phyloP scores from a whole-genome alignment of 495 filamentous ascomycete species.

The Neurospora sp. region DNA sequence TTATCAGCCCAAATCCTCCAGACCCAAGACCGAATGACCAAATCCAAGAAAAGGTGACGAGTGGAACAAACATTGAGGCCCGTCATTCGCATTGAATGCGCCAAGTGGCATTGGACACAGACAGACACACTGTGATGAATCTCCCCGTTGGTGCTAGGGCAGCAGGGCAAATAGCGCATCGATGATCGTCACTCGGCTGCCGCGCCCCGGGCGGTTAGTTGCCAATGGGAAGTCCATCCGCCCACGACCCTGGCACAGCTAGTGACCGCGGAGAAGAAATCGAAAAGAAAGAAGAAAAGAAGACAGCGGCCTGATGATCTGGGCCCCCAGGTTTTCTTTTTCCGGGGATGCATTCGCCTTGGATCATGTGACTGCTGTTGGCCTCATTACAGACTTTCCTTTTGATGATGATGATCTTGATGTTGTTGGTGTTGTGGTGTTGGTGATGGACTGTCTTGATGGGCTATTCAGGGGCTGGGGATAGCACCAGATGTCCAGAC shows the following conservation, averaged over 20 bases:
- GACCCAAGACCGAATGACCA: background rate
- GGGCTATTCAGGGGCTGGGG: background rate
- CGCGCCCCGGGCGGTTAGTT: background rate
- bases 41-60: background rate
- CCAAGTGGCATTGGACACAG: background rate
- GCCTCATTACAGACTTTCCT: background rate
- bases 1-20: background rate
- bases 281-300: background rate
- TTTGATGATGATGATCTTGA: background rate
- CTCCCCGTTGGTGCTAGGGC: background rate
- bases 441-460: background rate
- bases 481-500: background rate
- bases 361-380: background rate
- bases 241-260: background rate
- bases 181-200: background rate
- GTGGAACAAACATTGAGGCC: background rate
- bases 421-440: background rate
- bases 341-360: background rate
- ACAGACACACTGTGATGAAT: background rate
- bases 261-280: background rate
- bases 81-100: background rate
- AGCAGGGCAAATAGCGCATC: background rate
- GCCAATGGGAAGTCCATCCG: background rate
- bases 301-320: background rate
- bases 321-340: background rate